Evolutionary conservation across 1,139 yeast genomes (phyloP).

Genomic region (Saccharomyces hybrid): DNA sequence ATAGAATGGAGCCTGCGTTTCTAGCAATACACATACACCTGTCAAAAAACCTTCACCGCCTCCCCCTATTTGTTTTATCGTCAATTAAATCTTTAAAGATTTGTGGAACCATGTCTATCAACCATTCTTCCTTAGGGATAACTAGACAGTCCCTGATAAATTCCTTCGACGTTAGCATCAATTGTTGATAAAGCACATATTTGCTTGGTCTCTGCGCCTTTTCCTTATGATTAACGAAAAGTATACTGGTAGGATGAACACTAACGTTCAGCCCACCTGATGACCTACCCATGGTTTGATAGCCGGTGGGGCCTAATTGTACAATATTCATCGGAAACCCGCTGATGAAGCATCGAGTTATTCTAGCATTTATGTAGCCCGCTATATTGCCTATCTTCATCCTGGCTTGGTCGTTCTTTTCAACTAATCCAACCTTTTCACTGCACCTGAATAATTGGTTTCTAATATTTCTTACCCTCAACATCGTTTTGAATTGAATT

Average conservation of each 20-base stretch:
- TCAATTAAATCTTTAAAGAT: constrained; percentile 9
- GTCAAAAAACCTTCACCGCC: neutral
- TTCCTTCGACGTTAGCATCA: constrained; percentile 80
- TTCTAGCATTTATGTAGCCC: constrained; percentile 31
- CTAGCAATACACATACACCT: neutral
- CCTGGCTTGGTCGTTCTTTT: constrained; percentile 16
- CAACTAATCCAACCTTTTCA: constrained; percentile 43
- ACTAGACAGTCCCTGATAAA: constrained; percentile 82
- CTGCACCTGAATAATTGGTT: constrained; percentile 63
- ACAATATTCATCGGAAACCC: constrained; percentile 85
- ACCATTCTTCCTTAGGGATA: constrained; percentile 53
- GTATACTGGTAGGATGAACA: constrained; percentile 65
- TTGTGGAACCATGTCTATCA: constrained; percentile 58
- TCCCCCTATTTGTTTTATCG: neutral
- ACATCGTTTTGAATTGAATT: constrained; percentile 65
- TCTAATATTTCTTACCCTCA: constrained; percentile 63
- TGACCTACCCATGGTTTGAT: constrained; percentile 35
- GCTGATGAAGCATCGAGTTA: constrained; percentile 63
- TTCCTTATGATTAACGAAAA: constrained; percentile 19
- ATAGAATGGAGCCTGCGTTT: neutral
- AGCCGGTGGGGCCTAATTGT: constrained; percentile 61
- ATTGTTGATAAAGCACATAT: constrained; percentile 68
- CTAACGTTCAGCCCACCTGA: constrained; percentile 39
- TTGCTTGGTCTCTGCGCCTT: constrained; percentile 61
- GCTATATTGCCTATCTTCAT: constrained; percentile 10